Base-by-base conservation (phyloP, 75 land plant species). In the Picea sitchensis region DNA sequence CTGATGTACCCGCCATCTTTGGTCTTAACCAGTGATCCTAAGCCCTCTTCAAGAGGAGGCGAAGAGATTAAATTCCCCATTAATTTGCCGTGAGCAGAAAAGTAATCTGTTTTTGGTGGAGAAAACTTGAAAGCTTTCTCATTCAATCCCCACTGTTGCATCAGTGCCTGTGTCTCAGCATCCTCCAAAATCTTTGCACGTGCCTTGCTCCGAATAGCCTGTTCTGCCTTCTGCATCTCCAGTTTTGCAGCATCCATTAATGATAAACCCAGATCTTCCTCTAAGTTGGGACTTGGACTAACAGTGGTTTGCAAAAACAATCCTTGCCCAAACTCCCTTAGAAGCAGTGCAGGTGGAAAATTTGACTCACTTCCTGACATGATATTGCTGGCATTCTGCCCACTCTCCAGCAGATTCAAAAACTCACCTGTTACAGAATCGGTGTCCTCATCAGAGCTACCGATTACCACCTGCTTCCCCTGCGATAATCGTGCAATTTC, bases 41-140 rank as follows among this genome's bases (percentile, higher is more conserved):
- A 14, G 60, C 82, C 75, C 36, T 62, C 32, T 26, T 64, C 83
- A 67, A 80, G 82, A 20, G 82, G 62, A 56, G 73, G 83, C 14
- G 80, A 51, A 14, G 14, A 44, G 72, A 91, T 80, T 56, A 87
- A 86, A 63, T 86, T 87, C 5, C 83, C 92, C 81, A 90, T 90
- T 3, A 89, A 91, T 80, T 67, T 60, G 34, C 83, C 74, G 62
- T 32, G 61, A 58, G 77, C 34, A 76, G 74, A 17, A 71, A 44
- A 17, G 18, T 12, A 20, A 13, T n/a, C 44, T 71, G 74, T 41
- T 71, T 71, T 61, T 32, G 65, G 73, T 17, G 77, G 31, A 32
- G 65, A 56, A 58, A 58, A 36, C 51, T 79, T 58, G 51, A 82
- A 82, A 8, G 58, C 47, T 59, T 82, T 67, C 31, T 82, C 83